phyloP scores from a whole-genome alignment of 2,329 filamentous ascomycete species.

The Aureobasidium mangrovei region DNA sequence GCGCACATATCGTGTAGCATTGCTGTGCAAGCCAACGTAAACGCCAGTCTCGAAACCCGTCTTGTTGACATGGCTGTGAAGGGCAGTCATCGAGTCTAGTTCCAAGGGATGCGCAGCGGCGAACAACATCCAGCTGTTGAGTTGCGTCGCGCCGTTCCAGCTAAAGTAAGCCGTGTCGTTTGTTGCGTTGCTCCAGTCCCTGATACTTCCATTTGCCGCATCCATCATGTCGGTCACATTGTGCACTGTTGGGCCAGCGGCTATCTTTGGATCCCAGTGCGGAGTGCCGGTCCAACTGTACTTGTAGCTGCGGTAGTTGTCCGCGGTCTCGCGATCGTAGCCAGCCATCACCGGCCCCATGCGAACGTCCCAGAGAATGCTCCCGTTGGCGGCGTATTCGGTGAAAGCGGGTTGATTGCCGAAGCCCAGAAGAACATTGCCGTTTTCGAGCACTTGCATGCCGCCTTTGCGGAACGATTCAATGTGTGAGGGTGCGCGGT shows the following conservation, averaged over 20 bases:
- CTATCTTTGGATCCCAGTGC: neutral
- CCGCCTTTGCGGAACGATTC: conserved; percentile 30
- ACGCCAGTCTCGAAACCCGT: conserved; percentile 5
- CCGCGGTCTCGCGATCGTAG: neutral
- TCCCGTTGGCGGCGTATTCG: conserved; percentile 36
- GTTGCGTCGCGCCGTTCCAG: conserved; percentile 43
- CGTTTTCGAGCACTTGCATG: conserved; percentile 43
- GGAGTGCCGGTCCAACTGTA: conserved; percentile 5
- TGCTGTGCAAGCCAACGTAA: neutral
- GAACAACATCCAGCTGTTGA: conserved; percentile 19
- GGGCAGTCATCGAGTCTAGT: neutral
- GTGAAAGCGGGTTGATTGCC: conserved; percentile 34
- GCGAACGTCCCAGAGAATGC: conserved; percentile 44
- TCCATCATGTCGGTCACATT: neutral
- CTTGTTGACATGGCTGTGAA: neutral
- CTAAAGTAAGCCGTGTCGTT: conserved; percentile 39
- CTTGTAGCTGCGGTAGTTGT: conserved; percentile 13
- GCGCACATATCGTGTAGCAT: conserved; percentile 1
- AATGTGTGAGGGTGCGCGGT: neutral
- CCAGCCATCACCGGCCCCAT: conserved; percentile 24
- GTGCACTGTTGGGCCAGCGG: neutral
- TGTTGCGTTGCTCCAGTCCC: no score
- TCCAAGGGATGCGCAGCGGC: neutral
- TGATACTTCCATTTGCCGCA: neutral
- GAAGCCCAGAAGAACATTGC: conserved; percentile 49